Evolutionary conservation across 2,329 filamentous ascomycete genomes (phyloP).

Genomic region (Trichoderma koningiopsis): DNA sequence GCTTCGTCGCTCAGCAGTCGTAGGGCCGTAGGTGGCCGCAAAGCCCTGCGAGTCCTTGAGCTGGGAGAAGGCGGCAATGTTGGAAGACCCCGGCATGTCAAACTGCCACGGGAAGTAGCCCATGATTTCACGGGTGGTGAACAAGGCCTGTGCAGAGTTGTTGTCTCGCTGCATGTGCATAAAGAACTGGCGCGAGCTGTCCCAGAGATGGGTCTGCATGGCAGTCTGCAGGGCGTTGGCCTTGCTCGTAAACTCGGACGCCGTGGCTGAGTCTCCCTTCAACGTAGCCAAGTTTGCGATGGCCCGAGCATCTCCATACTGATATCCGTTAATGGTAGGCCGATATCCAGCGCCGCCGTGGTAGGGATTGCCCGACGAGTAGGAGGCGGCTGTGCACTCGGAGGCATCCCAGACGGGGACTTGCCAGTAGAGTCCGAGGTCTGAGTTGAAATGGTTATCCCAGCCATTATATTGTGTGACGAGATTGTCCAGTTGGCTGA

Average conservation of each 20-base stretch:
- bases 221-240: background rate
- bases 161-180: constrained; percentile 2
- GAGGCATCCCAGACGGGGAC: background rate
- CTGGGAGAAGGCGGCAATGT: background rate
- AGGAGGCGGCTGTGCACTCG: background rate
- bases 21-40: background rate
- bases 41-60: background rate
- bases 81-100: background rate
- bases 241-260: background rate
- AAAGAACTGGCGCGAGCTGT: constrained; percentile 1
- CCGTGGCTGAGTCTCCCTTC: background rate
- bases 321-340: constrained; percentile 4
- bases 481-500: constrained; percentile 1
- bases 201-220: background rate
- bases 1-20: background rate
- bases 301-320: constrained; percentile 4
- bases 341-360: background rate
- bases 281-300: background rate
- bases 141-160: background rate
- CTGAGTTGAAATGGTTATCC: background rate
- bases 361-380: background rate
- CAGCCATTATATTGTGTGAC: background rate
- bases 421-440: background rate
- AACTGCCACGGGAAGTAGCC: background rate
- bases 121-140: background rate